Evolutionary conservation across 129 eudicot genomes (phyloP).

Genomic region (Chrysanthemum lavandulifolium): DNA sequence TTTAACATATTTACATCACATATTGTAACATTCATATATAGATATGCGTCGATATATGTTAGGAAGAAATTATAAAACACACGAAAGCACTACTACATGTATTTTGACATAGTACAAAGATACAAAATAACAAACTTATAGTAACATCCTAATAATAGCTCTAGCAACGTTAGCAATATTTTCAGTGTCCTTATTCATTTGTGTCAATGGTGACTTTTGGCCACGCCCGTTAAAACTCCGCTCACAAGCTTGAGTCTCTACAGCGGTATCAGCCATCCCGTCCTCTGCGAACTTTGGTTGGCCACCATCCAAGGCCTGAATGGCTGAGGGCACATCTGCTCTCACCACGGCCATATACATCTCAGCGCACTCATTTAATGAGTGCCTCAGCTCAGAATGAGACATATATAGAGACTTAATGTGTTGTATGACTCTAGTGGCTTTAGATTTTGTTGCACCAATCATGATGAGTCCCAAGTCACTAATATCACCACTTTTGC

Average conservation of each 20-base stretch:
- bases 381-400: slow-evolving; percentile 21
- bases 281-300: slow-evolving; percentile 62
- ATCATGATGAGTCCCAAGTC: slow-evolving; percentile 52
- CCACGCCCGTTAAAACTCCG: slow-evolving; percentile 30
- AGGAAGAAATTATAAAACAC: no score
- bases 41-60: no score
- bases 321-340: slow-evolving; percentile 43
- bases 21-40: no score
- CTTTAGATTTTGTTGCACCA: slow-evolving; percentile 39
- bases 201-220: slow-evolving; percentile 33
- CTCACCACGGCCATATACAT: slow-evolving; percentile 38
- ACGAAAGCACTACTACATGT: background rate
- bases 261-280: slow-evolving; percentile 55
- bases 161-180: slow-evolving; percentile 45
- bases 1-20: no score
- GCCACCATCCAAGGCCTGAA: slow-evolving; percentile 42
- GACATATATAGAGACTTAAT: slow-evolving; percentile 29
- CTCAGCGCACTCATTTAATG: slow-evolving; percentile 38
- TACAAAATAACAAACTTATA: slow-evolving; percentile 12
- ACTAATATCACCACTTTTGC: slow-evolving; percentile 43
- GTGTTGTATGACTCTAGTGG: slow-evolving; percentile 30
- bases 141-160: slow-evolving; percentile 45
- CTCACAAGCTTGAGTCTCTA: slow-evolving; percentile 50
- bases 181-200: slow-evolving; percentile 30
- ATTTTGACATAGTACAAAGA: background rate